Evolutionary conservation across 208 protist species (phyloP).

Genomic region (Angomonas deanei): DNA sequence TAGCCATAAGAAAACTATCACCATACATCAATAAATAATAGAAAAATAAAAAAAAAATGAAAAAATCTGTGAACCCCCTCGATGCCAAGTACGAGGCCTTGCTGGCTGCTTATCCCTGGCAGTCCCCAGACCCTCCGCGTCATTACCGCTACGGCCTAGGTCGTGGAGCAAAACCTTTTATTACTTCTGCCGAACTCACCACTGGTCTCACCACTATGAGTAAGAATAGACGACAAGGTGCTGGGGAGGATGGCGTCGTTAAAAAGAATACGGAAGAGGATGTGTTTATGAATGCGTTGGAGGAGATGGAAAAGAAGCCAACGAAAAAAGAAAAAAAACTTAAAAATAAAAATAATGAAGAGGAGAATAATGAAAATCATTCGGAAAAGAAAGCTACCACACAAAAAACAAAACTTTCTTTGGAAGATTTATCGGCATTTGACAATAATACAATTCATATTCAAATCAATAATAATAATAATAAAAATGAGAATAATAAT

Average conservation of each 20-base stretch:
- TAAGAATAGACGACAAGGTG: no score
- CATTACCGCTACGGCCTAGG: constrained; percentile 76
- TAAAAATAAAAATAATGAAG: neutral
- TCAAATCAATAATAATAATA: neutral
- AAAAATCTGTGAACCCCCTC: neutral
- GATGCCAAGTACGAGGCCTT: constrained; percentile 73
- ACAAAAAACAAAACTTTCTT: constrained; percentile 20
- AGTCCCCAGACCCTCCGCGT: constrained; percentile 47
- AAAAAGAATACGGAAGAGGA: constrained; percentile 30
- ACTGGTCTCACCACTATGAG: constrained; percentile 52
- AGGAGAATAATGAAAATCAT: neutral
- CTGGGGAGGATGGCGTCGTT: neutral
- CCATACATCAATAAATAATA: no score
- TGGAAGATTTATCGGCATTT: constrained; percentile 46
- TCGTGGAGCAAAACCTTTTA: constrained; percentile 68
- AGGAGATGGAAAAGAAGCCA: neutral
- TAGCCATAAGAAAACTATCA: no score
- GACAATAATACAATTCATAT: no score
- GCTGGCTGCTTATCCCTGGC: constrained; percentile 72
- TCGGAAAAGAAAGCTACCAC: neutral
- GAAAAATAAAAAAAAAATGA: neutral
- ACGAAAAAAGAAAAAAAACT: neutral
- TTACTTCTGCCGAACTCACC: constrained; percentile 72
- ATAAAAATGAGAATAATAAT: neutral
- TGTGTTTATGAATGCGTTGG: neutral